A percentile compares a stretch with the other conserved stretches of the same genome.
These are phyloP conservation scores for Pleurotus salmoneostramineus DNA, from an alignment of 768 basidiomycete genomes.

Conservation along the genomic window DNA sequence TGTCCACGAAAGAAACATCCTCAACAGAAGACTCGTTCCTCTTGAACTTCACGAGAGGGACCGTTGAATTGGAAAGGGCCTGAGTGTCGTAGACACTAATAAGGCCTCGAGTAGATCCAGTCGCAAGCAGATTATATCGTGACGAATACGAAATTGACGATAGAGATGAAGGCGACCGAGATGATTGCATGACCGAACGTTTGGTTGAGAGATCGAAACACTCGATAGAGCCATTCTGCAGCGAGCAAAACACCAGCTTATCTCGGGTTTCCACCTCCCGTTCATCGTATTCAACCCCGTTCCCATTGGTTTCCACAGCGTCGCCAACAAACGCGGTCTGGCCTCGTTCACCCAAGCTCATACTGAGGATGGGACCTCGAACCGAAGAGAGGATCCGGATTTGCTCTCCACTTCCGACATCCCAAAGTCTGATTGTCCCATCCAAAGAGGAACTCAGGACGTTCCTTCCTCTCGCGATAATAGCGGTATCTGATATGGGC, in stretches of 20 bases:
- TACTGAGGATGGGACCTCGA: slow-evolving; percentile 37
- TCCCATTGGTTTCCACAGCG: not conserved
- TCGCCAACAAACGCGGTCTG: not conserved
- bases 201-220: slow-evolving; percentile 50
- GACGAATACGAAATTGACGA: slow-evolving; percentile 43
- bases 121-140: slow-evolving; percentile 42
- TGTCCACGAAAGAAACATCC: slow-evolving; percentile 34
- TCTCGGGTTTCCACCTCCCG: slow-evolving; percentile 43
- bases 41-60: slow-evolving; percentile 35
- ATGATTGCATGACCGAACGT: slow-evolving; percentile 15
- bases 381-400: slow-evolving; percentile 40
- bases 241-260: slow-evolving; percentile 50
- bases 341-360: slow-evolving; percentile 36
- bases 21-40: slow-evolving; percentile 48
- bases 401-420: slow-evolving; percentile 51
- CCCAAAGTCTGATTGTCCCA: slow-evolving; percentile 69
- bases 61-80: slow-evolving; percentile 20
- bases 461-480: slow-evolving; percentile 63
- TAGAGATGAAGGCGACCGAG: slow-evolving; percentile 20
- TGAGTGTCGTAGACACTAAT: slow-evolving; percentile 54
- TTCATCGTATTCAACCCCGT: slow-evolving; percentile 15
- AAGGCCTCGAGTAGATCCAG: slow-evolving; percentile 53
- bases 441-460: slow-evolving; percentile 68
- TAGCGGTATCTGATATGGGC: slow-evolving; percentile 57
- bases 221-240: slow-evolving; percentile 54